These are phyloP conservation scores for Hirsutella thompsonii DNA, from an alignment of 2,329 filamentous ascomycete genomes.

Conservation along the genomic window DNA sequence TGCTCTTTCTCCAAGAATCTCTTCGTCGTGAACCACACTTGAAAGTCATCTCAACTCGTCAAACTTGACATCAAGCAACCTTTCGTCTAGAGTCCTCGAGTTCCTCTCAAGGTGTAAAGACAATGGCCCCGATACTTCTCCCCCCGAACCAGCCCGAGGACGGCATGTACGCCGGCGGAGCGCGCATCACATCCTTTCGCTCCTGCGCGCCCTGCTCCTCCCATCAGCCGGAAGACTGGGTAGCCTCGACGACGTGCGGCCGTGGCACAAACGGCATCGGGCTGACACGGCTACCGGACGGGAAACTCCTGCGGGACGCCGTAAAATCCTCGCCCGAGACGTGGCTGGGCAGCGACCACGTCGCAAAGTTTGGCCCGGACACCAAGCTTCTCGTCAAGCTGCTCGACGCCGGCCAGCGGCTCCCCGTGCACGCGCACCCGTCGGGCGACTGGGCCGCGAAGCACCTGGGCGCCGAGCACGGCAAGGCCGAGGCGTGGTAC, in stretches of 20 bases:
- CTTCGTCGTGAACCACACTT: no score
- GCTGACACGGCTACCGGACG: conserved; percentile 6
- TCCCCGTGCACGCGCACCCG: conserved; percentile 11
- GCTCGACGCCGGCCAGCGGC: conserved; percentile 9
- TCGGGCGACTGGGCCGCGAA: conserved; percentile 8
- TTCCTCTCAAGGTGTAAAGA: no score
- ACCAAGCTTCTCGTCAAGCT: conserved; percentile 11
- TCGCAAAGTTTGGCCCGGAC: conserved; percentile 6
- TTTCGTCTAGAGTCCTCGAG: no score
- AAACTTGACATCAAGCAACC: no score
- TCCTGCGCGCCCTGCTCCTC: conserved; percentile 1
- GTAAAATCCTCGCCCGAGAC: conserved; percentile 5
- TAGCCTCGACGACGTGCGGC: conserved; percentile 10
- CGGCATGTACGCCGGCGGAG: conserved; percentile 8
- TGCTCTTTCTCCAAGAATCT: no score
- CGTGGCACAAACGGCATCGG: conserved; percentile 6
- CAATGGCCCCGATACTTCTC: conserved; percentile 5
- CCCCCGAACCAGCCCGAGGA: conserved; percentile 6
- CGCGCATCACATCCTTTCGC: conserved; percentile 7
- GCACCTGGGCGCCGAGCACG: conserved; percentile 6
- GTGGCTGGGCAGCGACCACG: conserved; percentile 9
- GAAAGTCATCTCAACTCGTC: no score
- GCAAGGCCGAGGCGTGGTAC: conserved; percentile 12
- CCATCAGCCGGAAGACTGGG: conserved; percentile 9
- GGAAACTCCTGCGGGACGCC: conserved; percentile 7